phyloP scores from a whole-genome alignment of 2,329 filamentous ascomycete species.

The Talaromyces rugulosus region DNA sequence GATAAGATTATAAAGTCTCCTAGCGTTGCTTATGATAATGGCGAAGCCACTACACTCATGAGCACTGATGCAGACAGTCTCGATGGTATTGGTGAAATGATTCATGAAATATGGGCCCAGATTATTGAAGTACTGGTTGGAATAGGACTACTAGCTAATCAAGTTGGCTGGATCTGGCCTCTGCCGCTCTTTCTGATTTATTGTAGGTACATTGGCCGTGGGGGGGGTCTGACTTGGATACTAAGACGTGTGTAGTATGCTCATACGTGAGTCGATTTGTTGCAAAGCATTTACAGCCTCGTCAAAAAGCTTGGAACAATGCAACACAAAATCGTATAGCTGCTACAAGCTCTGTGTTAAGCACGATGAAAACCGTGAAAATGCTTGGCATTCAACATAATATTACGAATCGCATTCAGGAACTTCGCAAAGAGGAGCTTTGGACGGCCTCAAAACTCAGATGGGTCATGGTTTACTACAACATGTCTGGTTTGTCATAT shows the following conservation, averaged over 20 bases:
- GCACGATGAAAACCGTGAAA: conserved; percentile 51
- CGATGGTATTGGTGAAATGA: conserved; percentile 31
- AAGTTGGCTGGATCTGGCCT: conserved; percentile 41
- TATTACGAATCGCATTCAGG: conserved; percentile 34
- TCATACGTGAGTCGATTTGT: conserved; percentile 29
- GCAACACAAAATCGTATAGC: conserved; percentile 48
- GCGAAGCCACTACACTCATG: conserved; percentile 41
- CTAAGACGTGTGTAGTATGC: conserved; percentile 21
- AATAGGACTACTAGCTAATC: conserved; percentile 37
- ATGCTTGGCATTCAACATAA: conserved; percentile 45
- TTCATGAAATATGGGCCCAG: conserved; percentile 45
- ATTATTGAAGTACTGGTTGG: conserved; percentile 42
- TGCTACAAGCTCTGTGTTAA: conserved; percentile 45
- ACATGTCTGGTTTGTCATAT: conserved; percentile 29
- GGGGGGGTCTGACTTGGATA: background rate
- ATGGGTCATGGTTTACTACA: conserved; percentile 36
- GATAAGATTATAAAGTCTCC: conserved; percentile 32
- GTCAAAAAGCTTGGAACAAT: conserved; percentile 46
- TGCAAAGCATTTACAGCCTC: conserved; percentile 32
- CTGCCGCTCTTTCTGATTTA: conserved; percentile 39
- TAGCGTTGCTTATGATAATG: conserved; percentile 28
- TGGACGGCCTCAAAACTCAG: conserved; percentile 37
- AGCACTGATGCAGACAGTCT: conserved; percentile 44
- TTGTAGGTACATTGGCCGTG: conserved; percentile 27
- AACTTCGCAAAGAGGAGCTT: conserved; percentile 37